Evolutionary conservation across 768 basidiomycete genomes (phyloP).

Genomic region (Amanita subjunquillea): DNA sequence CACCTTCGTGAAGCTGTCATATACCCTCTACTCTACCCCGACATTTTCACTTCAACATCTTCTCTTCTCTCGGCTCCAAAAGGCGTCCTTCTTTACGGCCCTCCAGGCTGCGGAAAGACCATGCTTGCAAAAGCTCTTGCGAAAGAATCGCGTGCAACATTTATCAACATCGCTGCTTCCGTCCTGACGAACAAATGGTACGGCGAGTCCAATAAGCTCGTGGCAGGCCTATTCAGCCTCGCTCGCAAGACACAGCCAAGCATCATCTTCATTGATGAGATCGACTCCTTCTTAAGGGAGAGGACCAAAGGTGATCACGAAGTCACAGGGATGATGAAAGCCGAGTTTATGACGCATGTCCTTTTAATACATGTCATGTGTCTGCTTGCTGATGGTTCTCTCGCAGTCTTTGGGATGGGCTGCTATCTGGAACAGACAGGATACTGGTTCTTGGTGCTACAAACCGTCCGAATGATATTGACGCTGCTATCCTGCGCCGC

Average conservation of each 20-base stretch:
- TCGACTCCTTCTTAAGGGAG: slow-evolving; percentile 90
- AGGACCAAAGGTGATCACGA: slow-evolving; percentile 88
- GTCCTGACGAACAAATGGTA: slow-evolving; percentile 41
- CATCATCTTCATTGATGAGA: slow-evolving; percentile 99
- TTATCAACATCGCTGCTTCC: slow-evolving; percentile 56
- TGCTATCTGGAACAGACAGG: slow-evolving; percentile 69
- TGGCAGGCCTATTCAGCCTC: slow-evolving; percentile 88
- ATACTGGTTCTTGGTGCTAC: slow-evolving; percentile 93
- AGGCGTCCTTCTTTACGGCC: slow-evolving; percentile 91
- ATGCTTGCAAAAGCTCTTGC: slow-evolving; percentile 99
- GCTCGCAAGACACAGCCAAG: slow-evolving; percentile 89
- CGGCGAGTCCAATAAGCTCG: slow-evolving; percentile 75
- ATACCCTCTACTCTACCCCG: slow-evolving; percentile 85
- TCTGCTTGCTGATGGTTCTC: background rate
- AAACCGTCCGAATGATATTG: slow-evolving; percentile 89
- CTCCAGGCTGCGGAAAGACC: slow-evolving; percentile 97
- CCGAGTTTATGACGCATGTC: slow-evolving; percentile 85
- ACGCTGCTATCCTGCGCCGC: slow-evolving; percentile 79
- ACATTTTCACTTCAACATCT: slow-evolving; percentile 75
- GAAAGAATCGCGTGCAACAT: slow-evolving; percentile 94
- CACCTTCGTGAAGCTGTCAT: slow-evolving; percentile 93
- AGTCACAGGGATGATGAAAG: slow-evolving; percentile 98
- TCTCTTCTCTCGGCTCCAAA: slow-evolving; percentile 86
- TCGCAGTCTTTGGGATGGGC: slow-evolving; percentile 86
- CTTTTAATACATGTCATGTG: background rate